These are phyloP conservation scores for Pilobolus umbonatus DNA, from an alignment of 192 early-diverging fungal species.

Conservation along the genomic window DNA sequence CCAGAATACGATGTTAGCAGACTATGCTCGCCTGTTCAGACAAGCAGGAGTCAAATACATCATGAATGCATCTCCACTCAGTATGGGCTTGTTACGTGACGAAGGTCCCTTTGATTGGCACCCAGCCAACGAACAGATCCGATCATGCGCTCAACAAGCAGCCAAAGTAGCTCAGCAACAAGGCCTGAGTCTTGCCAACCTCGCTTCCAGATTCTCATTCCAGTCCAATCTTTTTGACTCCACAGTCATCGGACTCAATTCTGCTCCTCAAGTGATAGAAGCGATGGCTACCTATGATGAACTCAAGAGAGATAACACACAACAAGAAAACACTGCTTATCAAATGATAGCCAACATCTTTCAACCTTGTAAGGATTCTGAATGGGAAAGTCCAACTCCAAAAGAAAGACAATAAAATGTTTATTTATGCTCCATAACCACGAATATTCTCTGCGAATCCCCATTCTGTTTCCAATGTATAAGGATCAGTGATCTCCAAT, in stretches of 20 bases:
- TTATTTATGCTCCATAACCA: conserved; percentile 67
- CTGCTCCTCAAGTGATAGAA: conserved; percentile 42
- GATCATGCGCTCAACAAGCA: conserved; percentile 44
- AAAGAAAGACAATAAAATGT: neutral
- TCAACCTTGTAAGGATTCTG: conserved; percentile 35
- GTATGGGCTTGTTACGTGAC: conserved; percentile 62
- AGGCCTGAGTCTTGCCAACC: conserved; percentile 43
- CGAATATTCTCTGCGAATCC: conserved; percentile 72
- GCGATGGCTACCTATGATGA: conserved; percentile 34
- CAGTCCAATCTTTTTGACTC: conserved; percentile 30
- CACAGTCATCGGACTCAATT: conserved; percentile 48
- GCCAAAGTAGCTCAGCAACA: conserved; percentile 32
- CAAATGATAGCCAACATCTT: conserved; percentile 32
- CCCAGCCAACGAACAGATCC: conserved; percentile 53
- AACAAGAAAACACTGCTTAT: conserved; percentile 26
- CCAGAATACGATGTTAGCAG: conserved; percentile 51
- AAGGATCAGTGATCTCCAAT: conserved; percentile 81
- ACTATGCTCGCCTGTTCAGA: conserved; percentile 49
- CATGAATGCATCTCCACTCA: conserved; percentile 65
- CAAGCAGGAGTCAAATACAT: conserved; percentile 52
- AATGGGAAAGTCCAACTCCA: conserved; percentile 39
- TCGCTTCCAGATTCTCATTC: conserved; percentile 50
- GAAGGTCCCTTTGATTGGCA: conserved; percentile 57
- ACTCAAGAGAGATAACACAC: conserved; percentile 21
- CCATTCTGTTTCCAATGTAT: conserved; percentile 89